Conservation (phyloP, 116 monocot species). For the Phalaenopsis hybrid region DNA sequence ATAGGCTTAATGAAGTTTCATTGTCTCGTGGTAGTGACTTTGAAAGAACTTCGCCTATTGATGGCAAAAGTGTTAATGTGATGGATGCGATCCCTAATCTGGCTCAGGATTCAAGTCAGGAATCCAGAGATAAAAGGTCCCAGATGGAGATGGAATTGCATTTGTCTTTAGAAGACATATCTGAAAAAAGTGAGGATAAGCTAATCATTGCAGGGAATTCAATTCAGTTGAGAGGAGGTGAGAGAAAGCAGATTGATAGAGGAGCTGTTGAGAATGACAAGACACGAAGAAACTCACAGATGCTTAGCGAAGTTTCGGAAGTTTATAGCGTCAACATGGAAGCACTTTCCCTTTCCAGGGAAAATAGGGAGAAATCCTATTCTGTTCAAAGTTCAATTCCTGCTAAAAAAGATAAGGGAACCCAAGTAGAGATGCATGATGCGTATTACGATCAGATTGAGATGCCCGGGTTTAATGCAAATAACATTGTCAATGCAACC, state of each 20-base stretch:
- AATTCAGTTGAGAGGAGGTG: constrained; percentile 23
- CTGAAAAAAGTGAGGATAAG: constrained; percentile 17
- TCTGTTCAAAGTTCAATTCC: constrained; percentile 3
- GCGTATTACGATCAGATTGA: background rate
- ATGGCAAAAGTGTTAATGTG: constrained; percentile 14
- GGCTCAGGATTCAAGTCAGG: constrained; percentile 24
- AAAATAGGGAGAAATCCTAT: background rate
- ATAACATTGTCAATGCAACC: background rate
- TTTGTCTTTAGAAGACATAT: constrained; percentile 9
- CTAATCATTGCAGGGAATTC: constrained; percentile 23
- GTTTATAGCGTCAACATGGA: background rate
- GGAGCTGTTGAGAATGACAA: constrained; percentile 9
- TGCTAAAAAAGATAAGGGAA: constrained; percentile 1
- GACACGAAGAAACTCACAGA: background rate
- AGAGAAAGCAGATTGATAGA: constrained; percentile 23
- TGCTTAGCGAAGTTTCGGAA: background rate
- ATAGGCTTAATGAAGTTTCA: constrained; percentile 18
- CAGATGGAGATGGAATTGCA: constrained; percentile 11
- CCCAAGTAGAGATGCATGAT: background rate
- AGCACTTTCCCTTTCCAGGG: background rate
- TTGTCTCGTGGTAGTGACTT: constrained; percentile 14
- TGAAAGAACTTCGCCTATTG: constrained; percentile 15
- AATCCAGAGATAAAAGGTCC: constrained; percentile 24
- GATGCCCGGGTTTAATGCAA: background rate
- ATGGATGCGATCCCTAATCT: constrained; percentile 25